These are phyloP conservation scores for Blepharisma stoltei DNA, from an alignment of 73 alveolate genomes.

Conservation along the genomic window DNA sequence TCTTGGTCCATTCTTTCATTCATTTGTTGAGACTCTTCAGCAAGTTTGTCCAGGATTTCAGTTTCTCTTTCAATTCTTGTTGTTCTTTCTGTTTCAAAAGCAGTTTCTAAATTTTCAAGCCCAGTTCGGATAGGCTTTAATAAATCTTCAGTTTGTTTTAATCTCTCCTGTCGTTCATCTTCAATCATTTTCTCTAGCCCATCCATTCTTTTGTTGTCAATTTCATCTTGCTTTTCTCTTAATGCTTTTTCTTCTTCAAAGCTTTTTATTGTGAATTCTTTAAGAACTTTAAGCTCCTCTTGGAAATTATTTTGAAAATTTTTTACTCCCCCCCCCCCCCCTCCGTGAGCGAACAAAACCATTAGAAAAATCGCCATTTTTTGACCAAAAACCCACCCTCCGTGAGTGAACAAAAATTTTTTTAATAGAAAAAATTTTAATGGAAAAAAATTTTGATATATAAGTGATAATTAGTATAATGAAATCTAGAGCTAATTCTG, in stretches of 20 bases:
- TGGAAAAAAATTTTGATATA: no score
- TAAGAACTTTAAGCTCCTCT: conserved; percentile 58
- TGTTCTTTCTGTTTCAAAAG: conserved; percentile 56
- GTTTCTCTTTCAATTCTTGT: conserved; percentile 59
- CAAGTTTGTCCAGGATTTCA: conserved; percentile 58
- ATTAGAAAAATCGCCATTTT: no score
- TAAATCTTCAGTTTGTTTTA: conserved; percentile 65
- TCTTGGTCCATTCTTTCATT: conserved; percentile 66
- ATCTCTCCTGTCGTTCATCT: conserved; percentile 78
- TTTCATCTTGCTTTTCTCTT: conserved; percentile 54
- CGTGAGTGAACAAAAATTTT: no score
- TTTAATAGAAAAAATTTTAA: no score
- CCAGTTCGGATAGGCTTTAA: conserved; percentile 71
- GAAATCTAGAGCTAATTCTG: no score
- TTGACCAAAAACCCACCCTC: no score
- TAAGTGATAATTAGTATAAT: no score
- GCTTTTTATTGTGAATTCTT: conserved; percentile 54
- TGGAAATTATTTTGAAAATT: conserved; percentile 69
- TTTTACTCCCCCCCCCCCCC: no score
- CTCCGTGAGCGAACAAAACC: no score
- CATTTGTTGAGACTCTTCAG: conserved; percentile 63
- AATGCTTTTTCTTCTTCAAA: conserved; percentile 63
- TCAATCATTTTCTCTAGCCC: conserved; percentile 55
- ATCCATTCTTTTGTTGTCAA: conserved; percentile 70
- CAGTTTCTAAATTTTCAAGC: conserved; percentile 52